Percentiles rank a stretch among this genome's conserved stretches.
Evolutionary conservation across 352 stramenopile genomes (phyloP).

Genomic region (Pythium scleroteichum): DNA sequence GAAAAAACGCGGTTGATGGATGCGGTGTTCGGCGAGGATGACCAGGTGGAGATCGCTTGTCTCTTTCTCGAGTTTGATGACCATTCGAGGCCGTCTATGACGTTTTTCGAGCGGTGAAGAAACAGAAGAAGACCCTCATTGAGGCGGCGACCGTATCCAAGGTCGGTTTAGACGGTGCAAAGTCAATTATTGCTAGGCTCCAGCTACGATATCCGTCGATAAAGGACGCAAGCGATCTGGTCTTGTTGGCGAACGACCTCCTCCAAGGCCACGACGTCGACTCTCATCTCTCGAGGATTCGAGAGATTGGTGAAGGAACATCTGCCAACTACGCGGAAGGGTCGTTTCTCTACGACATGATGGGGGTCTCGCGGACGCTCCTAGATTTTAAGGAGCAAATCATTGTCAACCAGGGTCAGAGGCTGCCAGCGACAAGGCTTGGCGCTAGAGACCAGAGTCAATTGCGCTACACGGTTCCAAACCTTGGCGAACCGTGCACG

Average conservation of each 20-base stretch:
- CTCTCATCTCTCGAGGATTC: too few relatives aligned
- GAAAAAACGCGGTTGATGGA: not conserved
- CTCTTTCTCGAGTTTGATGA: slow-evolving; percentile 35
- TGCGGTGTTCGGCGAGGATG: slow-evolving; percentile 2
- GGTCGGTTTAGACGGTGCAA: slow-evolving; percentile 28
- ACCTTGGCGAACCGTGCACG: not conserved
- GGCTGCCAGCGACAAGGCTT: too few relatives aligned
- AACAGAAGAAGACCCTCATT: slow-evolving; percentile 33
- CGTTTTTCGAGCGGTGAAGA: slow-evolving; percentile 37
- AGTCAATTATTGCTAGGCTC: slow-evolving; percentile 23
- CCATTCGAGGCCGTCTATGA: slow-evolving; percentile 17
- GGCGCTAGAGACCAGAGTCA: too few relatives aligned
- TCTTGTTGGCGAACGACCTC: too few relatives aligned
- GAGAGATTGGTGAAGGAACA: too few relatives aligned
- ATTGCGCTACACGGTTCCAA: too few relatives aligned
- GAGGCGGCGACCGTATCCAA: slow-evolving; percentile 35
- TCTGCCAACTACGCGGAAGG: too few relatives aligned
- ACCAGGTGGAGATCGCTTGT: slow-evolving; percentile 27
- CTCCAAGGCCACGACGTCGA: too few relatives aligned
- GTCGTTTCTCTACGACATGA: too few relatives aligned
- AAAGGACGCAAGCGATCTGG: slow-evolving; percentile 10
- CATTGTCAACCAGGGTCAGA: too few relatives aligned
- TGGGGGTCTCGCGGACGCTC: too few relatives aligned
- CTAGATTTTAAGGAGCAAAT: too few relatives aligned
- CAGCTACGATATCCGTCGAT: slow-evolving; percentile 27